Percentiles rank a stretch among this genome's conserved stretches.
Conservation (phyloP, 2,329 filamentous ascomycete genomes). For the Nemania sp. region DNA sequence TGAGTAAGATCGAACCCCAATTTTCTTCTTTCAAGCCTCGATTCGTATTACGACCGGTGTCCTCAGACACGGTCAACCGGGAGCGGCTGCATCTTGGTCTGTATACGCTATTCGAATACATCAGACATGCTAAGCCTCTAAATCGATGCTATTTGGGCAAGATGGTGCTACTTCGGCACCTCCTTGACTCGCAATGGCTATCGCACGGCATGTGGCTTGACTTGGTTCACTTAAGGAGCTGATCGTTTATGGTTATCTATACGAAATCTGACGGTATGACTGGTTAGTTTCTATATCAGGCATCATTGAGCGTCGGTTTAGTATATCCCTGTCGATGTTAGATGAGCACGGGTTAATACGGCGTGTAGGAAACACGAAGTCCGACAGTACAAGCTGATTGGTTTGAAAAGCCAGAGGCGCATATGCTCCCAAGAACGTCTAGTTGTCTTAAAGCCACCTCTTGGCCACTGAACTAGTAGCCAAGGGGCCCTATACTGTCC, state of each 20-base stretch:
- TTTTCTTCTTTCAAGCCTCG: background rate
- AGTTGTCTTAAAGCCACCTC: background rate
- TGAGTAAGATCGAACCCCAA: background rate
- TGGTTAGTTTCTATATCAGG: background rate
- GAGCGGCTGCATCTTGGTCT: background rate
- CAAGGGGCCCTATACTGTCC: background rate
- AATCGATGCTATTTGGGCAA: background rate
- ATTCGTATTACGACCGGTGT: background rate
- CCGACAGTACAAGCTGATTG: background rate
- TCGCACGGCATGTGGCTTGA: background rate
- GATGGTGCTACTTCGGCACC: slow-evolving; percentile 4
- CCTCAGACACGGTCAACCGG: background rate
- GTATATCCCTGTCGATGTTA: background rate
- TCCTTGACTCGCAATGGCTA: background rate
- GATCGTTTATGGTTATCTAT: background rate
- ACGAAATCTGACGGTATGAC: slow-evolving; percentile 3
- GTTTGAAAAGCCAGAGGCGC: background rate
- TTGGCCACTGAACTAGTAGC: background rate
- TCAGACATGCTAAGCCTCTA: background rate
- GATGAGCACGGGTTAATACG: slow-evolving; percentile 1
- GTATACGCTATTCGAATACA: background rate
- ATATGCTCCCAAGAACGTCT: background rate
- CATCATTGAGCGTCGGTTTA: background rate
- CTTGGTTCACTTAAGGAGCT: background rate
- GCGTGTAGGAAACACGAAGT: background rate